These are phyloP conservation scores for Magnaporthiopsis poae DNA, from an alignment of 2,329 filamentous ascomycete species.

Conservation along the genomic window DNA sequence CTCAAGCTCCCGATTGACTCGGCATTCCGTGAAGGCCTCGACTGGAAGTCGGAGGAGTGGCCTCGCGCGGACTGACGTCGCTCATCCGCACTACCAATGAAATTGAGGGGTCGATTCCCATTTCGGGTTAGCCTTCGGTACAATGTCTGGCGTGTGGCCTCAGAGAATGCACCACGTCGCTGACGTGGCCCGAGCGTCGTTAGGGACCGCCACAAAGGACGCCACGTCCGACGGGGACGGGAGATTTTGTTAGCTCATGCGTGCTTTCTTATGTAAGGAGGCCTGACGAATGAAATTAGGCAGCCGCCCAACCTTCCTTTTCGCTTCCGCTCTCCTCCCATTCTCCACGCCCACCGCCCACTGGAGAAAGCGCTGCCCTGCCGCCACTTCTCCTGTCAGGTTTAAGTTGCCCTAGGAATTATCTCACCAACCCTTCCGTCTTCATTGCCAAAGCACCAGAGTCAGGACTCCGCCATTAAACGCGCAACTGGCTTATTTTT, in stretches of 20 bases:
- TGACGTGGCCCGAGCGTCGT: neutral
- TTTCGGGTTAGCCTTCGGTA: neutral
- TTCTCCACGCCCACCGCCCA: neutral
- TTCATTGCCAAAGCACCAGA: neutral
- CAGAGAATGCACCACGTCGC: neutral
- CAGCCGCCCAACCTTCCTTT: neutral
- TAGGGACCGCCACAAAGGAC: neutral
- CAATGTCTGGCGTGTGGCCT: neutral
- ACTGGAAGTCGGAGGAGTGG: neutral
- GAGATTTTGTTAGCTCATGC: neutral
- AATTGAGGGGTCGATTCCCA: neutral
- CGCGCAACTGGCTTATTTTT: neutral
- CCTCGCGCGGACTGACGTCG: neutral
- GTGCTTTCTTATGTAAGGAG: neutral
- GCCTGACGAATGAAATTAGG: neutral
- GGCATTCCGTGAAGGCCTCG: neutral
- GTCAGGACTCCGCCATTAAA: neutral
- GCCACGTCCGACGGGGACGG: neutral
- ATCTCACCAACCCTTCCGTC: neutral
- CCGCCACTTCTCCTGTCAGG: neutral
- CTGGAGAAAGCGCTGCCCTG: neutral
- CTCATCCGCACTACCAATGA: neutral
- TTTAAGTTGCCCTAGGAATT: neutral
- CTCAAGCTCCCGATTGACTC: neutral
- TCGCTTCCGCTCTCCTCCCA: neutral